Conservation (phyloP, 441 rosid species). For the Gossypium schwendimanii region DNA sequence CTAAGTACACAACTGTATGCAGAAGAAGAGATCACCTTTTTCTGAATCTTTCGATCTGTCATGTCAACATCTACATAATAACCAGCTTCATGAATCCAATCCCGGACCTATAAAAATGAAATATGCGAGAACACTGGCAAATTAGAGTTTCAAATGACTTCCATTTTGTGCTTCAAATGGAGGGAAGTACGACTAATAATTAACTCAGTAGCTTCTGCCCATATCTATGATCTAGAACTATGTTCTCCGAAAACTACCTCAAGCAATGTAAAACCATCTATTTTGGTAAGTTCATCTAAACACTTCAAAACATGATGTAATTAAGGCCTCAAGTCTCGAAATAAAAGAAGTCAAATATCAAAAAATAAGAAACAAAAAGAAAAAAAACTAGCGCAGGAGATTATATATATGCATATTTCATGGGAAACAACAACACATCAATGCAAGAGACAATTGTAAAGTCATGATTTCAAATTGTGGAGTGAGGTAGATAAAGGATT, state of each 20-base stretch:
- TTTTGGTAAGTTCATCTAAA: background rate
- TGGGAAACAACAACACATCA: background rate
- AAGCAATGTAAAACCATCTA: background rate
- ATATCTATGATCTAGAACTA: background rate
- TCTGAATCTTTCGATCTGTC: conserved; percentile 84
- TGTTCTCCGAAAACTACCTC: background rate
- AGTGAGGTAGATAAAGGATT: background rate
- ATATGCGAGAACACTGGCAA: background rate
- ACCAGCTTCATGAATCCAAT: conserved; percentile 65
- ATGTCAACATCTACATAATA: conserved; percentile 72
- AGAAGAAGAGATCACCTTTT: conserved; percentile 48
- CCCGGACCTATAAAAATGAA: conserved; percentile 44
- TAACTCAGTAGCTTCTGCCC: background rate
- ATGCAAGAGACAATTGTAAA: background rate
- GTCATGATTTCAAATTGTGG: background rate
- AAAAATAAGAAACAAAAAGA: background rate
- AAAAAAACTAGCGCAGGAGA: background rate
- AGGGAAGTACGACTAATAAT: background rate
- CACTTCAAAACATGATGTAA: background rate
- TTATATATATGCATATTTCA: background rate
- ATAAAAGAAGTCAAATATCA: background rate
- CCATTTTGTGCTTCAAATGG: background rate
- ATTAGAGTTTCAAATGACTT: background rate
- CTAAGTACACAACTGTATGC: background rate
- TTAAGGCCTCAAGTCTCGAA: background rate